phyloP scores from a whole-genome alignment of 495 filamentous ascomycete genomes.

The Aspergillus conjunctus region DNA sequence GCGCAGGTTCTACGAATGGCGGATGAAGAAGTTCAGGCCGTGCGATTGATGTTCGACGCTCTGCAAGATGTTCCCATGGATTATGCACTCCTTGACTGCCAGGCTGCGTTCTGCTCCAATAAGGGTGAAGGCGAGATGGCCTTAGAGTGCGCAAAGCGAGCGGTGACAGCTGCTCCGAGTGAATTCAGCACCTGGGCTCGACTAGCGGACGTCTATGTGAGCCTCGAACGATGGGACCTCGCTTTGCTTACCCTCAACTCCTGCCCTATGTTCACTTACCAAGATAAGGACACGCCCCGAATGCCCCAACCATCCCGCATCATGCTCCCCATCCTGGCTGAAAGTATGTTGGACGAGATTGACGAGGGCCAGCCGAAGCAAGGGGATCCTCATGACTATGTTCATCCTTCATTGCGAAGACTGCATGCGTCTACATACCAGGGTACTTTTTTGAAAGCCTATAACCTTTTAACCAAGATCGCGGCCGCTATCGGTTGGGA shows the following conservation, averaged over 20 bases:
- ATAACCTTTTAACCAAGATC: conserved; percentile 90
- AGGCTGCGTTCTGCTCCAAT: conserved; percentile 86
- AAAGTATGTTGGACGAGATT: conserved; percentile 94
- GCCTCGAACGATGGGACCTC: conserved; percentile 89
- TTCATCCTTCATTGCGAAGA: conserved; percentile 84
- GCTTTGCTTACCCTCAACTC: conserved; percentile 96
- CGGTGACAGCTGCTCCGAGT: conserved; percentile 90
- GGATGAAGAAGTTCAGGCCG: conserved; percentile 94
- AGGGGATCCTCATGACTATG: conserved; percentile 69
- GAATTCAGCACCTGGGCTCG: conserved; percentile 98
- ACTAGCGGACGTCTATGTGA: conserved; percentile 88
- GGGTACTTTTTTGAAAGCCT: conserved; percentile 93
- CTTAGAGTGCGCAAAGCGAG: conserved; percentile 88
- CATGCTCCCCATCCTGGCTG: conserved; percentile 80
- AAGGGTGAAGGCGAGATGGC: conserved; percentile 88
- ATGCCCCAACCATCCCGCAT: conserved; percentile 90
- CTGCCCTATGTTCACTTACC: conserved; percentile 99
- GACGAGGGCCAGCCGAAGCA: conserved; percentile 83
- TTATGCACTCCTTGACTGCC: conserved; percentile 88
- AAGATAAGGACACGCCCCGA: conserved; percentile 92
- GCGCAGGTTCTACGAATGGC: conserved; percentile 87
- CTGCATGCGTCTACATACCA: conserved; percentile 86
- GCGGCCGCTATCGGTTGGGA: conserved; percentile 97
- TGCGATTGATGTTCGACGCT: conserved; percentile 83
- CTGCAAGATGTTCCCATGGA: conserved; percentile 93